Evolutionary conservation across 441 rosid species (phyloP).

Genomic region (Omphalea diandra): DNA sequence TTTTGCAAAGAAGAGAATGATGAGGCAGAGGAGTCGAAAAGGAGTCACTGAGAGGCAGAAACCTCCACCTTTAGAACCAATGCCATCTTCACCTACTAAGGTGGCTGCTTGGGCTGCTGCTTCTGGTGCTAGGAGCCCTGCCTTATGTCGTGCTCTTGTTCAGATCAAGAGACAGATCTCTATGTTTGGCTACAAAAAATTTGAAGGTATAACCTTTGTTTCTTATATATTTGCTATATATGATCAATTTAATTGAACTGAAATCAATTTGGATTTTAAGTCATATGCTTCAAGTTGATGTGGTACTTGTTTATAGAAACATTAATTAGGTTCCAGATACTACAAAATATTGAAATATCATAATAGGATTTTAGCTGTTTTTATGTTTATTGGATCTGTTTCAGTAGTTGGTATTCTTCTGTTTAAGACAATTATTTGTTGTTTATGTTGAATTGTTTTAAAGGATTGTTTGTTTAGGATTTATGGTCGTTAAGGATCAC

Average conservation of each 20-base stretch:
- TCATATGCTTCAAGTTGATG: neutral
- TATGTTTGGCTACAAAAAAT: neutral
- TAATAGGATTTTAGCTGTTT: neutral
- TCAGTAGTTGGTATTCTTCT: neutral
- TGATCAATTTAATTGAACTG: neutral
- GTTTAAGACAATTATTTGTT: neutral
- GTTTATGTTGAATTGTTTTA: neutral
- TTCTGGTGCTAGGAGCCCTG: slow-evolving; percentile 25
- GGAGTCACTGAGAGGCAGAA: slow-evolving; percentile 4
- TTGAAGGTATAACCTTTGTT: slow-evolving; percentile 24
- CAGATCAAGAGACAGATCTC: slow-evolving; percentile 16
- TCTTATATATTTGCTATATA: neutral
- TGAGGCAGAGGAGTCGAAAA: slow-evolving; percentile 7
- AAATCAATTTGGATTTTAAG: neutral
- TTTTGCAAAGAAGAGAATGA: slow-evolving; percentile 5
- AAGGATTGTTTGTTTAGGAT: neutral
- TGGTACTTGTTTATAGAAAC: neutral
- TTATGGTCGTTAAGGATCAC: neutral
- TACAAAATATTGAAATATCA: neutral
- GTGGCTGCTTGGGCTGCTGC: slow-evolving; percentile 29
- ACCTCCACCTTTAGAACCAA: neutral
- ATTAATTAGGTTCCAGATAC: neutral
- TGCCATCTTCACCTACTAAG: slow-evolving; percentile 22
- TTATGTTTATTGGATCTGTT: neutral
- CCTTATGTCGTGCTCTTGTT: slow-evolving; percentile 21